Base-by-base conservation (phyloP, 257 asterid species). In the Nicotiana sylvestris region DNA sequence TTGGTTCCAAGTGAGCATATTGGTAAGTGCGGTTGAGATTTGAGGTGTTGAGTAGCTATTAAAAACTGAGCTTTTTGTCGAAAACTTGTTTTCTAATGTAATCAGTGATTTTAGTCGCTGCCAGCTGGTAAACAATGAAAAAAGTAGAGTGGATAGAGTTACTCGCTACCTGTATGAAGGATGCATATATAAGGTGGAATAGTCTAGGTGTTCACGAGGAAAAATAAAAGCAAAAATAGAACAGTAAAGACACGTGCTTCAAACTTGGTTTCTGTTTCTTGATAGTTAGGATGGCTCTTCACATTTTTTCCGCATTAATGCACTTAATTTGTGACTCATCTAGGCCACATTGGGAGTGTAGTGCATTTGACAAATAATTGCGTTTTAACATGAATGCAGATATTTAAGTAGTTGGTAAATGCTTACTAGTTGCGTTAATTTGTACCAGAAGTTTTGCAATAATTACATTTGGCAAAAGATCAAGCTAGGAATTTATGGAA, bases 31-130 rank as follows among this genome's bases (percentile, higher is more conserved):
- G 21, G 27, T 11, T 29, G 21, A 21, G 56, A 46, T 21, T 43
- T 72, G 78, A 72, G 25, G 78, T 46, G 60, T 72, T 72, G 78
- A 12, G 13, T 43, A 72, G 80, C 80, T 76, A 16, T 62, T 51
- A 51, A 29, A 18, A 65, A 29, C 10, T 65, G 43, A 4, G 70
- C 2, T 7, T 29, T 29, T 65, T 30, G n/a, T 65, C 1, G 39
- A 65, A 11, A 29, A 65, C 3, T 4, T 27, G 15, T 29, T 29
- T 25, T 25, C 35, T 27, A 62, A 62, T 27, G 29, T 62, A 10
- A 64, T 12, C 18, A 4, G 69, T 6, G 18, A 64, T 12, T 64
- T 30, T 32, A 30, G 43, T 29, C 5, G 33, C 39, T 64, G n/a
- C 18, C 16, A 33, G 37, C 39, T 64, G 18, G 18, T 64, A 11